Conservation (phyloP, 257 asterid genomes). For the Prunella vulgaris region DNA sequence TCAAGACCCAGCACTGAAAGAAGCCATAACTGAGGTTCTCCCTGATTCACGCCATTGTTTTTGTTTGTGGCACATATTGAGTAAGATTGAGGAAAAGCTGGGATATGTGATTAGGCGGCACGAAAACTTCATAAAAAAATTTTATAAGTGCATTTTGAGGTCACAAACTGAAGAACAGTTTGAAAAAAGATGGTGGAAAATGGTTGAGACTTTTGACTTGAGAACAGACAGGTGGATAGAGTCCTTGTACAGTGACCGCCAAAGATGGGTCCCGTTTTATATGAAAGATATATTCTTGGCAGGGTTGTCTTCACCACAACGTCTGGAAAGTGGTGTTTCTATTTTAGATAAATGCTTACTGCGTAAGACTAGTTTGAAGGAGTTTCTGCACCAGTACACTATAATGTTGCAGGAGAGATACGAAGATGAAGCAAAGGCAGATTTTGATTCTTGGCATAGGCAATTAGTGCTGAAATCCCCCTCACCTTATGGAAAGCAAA, state of each 20-base stretch:
- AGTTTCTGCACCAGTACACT: constrained; percentile 36
- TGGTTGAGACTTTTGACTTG: constrained; percentile 39
- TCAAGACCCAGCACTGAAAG: constrained; percentile 38
- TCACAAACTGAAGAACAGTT: constrained; percentile 43
- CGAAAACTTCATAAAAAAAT: constrained; percentile 29
- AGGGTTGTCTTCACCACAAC: constrained; percentile 38
- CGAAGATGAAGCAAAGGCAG: constrained; percentile 48
- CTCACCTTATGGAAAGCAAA: constrained; percentile 49
- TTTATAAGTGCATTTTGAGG: constrained; percentile 44
- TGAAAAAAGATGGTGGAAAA: constrained; percentile 43
- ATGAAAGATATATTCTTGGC: constrained; percentile 40
- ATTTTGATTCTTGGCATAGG: constrained; percentile 35
- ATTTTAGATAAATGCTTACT: constrained; percentile 34
- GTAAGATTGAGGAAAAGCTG: constrained; percentile 42
- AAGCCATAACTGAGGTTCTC: constrained; percentile 41
- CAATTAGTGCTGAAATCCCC: constrained; percentile 43
- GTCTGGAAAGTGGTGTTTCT: constrained; percentile 28
- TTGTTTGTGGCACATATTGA: constrained; percentile 47
- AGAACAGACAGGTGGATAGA: constrained; percentile 38
- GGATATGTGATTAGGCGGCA: constrained; percentile 35
- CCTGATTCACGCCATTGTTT: constrained; percentile 45
- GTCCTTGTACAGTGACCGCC: constrained; percentile 43
- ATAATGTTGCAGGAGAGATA: constrained; percentile 35
- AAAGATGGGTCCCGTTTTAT: constrained; percentile 41
- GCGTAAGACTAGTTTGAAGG: constrained; percentile 37